phyloP scores from a whole-genome alignment of 2,329 filamentous ascomycete species.

The Trichoderma atroviride region DNA sequence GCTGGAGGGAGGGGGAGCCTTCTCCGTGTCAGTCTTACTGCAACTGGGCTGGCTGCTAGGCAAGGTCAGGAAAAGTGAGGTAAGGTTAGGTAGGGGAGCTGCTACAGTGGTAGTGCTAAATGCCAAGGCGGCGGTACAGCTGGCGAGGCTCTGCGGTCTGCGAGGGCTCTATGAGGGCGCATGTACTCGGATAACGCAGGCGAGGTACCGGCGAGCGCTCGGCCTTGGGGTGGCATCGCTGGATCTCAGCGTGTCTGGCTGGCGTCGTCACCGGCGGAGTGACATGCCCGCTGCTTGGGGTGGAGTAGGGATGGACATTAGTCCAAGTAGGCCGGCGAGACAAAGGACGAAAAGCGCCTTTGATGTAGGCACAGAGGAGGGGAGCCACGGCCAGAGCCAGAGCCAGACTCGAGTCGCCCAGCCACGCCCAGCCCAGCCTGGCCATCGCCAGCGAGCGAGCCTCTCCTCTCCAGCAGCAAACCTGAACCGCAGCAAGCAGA shows the following conservation, averaged over 20 bases:
- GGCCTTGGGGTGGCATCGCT: slow-evolving; percentile 1
- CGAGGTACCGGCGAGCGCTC: slow-evolving; percentile 7
- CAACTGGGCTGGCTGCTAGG: slow-evolving; percentile 23
- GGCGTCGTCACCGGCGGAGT: slow-evolving; percentile 17
- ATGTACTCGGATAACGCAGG: slow-evolving; percentile 20
- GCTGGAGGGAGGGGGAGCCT: slow-evolving; percentile 16
- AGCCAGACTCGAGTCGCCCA: slow-evolving; percentile 1
- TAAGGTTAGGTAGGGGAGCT: slow-evolving; percentile 23
- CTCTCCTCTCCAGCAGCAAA: slow-evolving; percentile 1
- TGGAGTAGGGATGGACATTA: slow-evolving; percentile 1
- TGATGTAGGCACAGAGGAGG: background rate
- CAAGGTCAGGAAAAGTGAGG: slow-evolving; percentile 8
- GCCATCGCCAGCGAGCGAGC: background rate
- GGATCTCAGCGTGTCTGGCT: slow-evolving; percentile 3
- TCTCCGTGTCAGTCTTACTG: slow-evolving; percentile 23
- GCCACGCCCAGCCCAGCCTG: slow-evolving; percentile 2
- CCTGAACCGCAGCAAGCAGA: background rate
- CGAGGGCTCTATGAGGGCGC: background rate
- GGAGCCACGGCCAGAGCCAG: background rate
- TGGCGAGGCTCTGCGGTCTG: background rate
- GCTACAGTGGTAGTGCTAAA: slow-evolving; percentile 3
- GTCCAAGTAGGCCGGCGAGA: background rate
- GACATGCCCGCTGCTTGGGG: slow-evolving; percentile 21
- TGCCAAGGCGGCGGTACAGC: background rate
- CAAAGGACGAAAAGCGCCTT: background rate